A percentile compares a stretch with the other conserved stretches of the same genome.
These are phyloP conservation scores for Sporisorium sorghi DNA, from an alignment of 1,284 basidiomycete genomes.

Conservation along the genomic window DNA sequence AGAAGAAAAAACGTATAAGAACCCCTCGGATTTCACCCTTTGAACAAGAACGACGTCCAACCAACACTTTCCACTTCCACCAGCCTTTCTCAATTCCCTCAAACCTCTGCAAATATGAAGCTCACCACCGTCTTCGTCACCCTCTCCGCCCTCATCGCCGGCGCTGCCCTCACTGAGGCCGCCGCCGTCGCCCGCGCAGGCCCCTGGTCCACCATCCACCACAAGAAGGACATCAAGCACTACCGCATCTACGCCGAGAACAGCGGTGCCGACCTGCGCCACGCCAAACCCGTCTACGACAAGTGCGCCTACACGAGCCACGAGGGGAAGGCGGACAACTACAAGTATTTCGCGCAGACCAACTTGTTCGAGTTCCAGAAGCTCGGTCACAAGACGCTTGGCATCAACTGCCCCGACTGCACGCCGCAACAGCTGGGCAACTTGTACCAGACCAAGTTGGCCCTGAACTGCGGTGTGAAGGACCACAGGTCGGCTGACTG, in stretches of 20 bases:
- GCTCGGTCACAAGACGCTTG: conserved; percentile 10
- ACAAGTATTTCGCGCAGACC: neutral
- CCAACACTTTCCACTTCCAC: neutral
- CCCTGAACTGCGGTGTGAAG: conserved; percentile 14
- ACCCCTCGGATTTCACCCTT: too few species aligned
- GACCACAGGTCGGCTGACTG: conserved; percentile 1
- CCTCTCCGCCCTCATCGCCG: conserved; percentile 11
- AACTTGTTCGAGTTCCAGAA: conserved; percentile 16
- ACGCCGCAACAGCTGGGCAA: conserved; percentile 5
- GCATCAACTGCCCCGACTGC: conserved; percentile 35
- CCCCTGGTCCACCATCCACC: conserved; percentile 14
- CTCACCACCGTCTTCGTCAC: conserved; percentile 15
- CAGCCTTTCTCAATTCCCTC: too few species aligned
- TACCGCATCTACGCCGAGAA: conserved; percentile 12
- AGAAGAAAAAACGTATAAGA: too few species aligned
- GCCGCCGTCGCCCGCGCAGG: conserved; percentile 7
- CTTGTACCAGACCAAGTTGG: conserved; percentile 15
- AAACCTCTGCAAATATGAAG: conserved; percentile 9
- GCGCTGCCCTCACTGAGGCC: conserved; percentile 13
- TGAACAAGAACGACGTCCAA: neutral
- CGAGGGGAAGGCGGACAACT: neutral
- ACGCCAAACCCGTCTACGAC: conserved; percentile 11
- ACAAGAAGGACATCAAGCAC: conserved; percentile 16
- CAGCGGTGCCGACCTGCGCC: conserved; percentile 9
- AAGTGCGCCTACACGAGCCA: conserved; percentile 9